A percentile compares a stretch with the other conserved stretches of the same genome.
Evolutionary conservation across 2,329 filamentous ascomycete genomes (phyloP).

Genomic region (Paracorniculantispora psalliotae): DNA sequence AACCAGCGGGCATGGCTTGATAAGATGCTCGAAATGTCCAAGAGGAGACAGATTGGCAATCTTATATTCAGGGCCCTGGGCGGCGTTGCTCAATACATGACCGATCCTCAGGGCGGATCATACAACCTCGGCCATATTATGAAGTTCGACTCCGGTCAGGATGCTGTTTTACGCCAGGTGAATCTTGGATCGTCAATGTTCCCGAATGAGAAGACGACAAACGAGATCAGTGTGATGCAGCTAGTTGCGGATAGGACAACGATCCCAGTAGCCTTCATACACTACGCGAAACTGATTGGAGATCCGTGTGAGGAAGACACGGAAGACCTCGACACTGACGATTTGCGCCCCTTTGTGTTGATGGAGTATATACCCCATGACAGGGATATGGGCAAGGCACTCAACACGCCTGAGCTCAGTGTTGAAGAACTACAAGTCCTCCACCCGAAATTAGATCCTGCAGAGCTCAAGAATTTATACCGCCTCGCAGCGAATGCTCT

Average conservation of each 20-base stretch:
- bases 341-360: background rate
- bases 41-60: background rate
- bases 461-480: background rate
- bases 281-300: background rate
- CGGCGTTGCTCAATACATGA: background rate
- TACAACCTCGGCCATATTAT: background rate
- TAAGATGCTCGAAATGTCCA: background rate
- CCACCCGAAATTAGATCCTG: background rate
- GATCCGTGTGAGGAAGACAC: background rate
- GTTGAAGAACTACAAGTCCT: background rate
- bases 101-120: background rate
- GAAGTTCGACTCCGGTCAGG: background rate
- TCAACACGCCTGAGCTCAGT: background rate
- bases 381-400: background rate
- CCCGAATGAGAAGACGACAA: background rate
- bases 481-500: background rate
- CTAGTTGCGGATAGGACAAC: background rate
- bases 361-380: conserved; percentile 1
- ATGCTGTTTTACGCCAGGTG: background rate
- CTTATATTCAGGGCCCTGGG: background rate
- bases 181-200: background rate
- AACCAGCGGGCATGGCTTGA: conserved; percentile 3
- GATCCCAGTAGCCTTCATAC: background rate
- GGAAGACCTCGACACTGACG: background rate
- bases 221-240: background rate